Evolutionary conservation across 2,329 filamentous ascomycete genomes (phyloP).

Genomic region (Ophiostoma triangulosporum): DNA sequence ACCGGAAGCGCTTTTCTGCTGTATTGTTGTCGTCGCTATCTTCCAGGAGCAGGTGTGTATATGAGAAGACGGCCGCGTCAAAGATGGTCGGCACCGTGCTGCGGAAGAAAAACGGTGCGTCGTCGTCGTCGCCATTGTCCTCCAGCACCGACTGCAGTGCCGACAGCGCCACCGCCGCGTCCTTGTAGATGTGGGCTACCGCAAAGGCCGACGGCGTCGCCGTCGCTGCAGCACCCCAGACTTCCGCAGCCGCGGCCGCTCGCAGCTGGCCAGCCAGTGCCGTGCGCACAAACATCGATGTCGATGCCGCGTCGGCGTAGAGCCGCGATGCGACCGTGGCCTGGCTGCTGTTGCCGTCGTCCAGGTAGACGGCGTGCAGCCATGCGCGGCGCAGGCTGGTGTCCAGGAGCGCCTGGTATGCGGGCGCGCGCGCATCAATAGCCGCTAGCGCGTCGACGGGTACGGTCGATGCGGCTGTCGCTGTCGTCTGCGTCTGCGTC

Average conservation of each 20-base stretch:
- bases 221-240: constrained; percentile 19
- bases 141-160: constrained; percentile 31
- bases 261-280: constrained; percentile 54
- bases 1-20: constrained; percentile 31
- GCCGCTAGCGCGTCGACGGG: constrained; percentile 1
- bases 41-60: constrained; percentile 68
- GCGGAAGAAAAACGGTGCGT: constrained; percentile 28
- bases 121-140: constrained; percentile 14
- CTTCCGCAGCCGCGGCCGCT: constrained; percentile 56
- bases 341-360: constrained; percentile 30
- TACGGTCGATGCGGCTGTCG: background rate
- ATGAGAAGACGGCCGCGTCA: constrained; percentile 82
- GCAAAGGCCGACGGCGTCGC: constrained; percentile 14
- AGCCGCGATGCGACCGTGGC: constrained; percentile 53
- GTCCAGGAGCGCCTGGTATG: constrained; percentile 67
- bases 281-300: constrained; percentile 47
- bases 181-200: constrained; percentile 25
- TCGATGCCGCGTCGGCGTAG: constrained; percentile 54
- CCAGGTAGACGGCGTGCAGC: constrained; percentile 73
- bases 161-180: constrained; percentile 31
- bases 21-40: constrained; percentile 19
- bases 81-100: constrained; percentile 62
- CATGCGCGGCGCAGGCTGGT: constrained; percentile 71
- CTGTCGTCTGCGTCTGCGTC: background rate
- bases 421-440: constrained; percentile 43